These are phyloP conservation scores for Sclerotiophoma versabilis DNA, from an alignment of 2,329 filamentous ascomycete species.

Conservation along the genomic window DNA sequence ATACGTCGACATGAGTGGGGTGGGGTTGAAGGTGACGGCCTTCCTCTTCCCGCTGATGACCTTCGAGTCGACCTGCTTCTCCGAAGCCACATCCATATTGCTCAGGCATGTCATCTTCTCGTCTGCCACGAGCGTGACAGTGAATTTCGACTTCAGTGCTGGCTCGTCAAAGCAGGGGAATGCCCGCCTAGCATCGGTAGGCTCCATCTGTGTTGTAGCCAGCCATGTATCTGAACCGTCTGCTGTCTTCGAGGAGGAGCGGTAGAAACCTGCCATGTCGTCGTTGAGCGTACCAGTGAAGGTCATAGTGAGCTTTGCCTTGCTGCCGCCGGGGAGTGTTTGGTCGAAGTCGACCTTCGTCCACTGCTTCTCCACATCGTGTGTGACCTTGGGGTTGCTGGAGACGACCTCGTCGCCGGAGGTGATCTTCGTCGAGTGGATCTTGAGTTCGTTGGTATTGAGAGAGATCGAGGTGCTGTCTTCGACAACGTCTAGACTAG, in stretches of 20 bases:
- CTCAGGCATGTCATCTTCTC: conserved; percentile 89
- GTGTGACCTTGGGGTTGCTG: conserved; percentile 71
- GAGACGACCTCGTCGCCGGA: conserved; percentile 64
- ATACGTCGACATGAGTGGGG: conserved; percentile 95
- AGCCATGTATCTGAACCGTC: conserved; percentile 82
- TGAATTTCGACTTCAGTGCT: conserved; percentile 90
- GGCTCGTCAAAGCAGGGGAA: conserved; percentile 98
- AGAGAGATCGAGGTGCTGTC: conserved; percentile 85
- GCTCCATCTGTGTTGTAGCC: conserved; percentile 95
- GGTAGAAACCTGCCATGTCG: conserved; percentile 97
- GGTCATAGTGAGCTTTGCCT: conserved; percentile 77
- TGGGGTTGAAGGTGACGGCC: conserved; percentile 89
- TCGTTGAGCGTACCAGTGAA: conserved; percentile 86
- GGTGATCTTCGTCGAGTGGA: conserved; percentile 75
- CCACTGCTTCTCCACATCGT: conserved; percentile 81
- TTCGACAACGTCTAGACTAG: conserved; percentile 78
- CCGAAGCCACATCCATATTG: conserved; percentile 92
- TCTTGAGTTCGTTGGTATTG: conserved; percentile 86
- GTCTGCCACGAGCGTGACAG: conserved; percentile 88
- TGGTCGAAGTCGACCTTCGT: conserved; percentile 82
- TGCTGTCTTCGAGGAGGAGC: conserved; percentile 86
- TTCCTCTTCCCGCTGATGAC: conserved; percentile 73
- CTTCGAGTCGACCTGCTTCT: conserved; percentile 73
- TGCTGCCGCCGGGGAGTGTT: conserved; percentile 74
- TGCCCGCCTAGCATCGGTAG: conserved; percentile 88